Evolutionary conservation across 2,329 filamentous ascomycete species (phyloP).

Genomic region (Fusarium sulawesiense): DNA sequence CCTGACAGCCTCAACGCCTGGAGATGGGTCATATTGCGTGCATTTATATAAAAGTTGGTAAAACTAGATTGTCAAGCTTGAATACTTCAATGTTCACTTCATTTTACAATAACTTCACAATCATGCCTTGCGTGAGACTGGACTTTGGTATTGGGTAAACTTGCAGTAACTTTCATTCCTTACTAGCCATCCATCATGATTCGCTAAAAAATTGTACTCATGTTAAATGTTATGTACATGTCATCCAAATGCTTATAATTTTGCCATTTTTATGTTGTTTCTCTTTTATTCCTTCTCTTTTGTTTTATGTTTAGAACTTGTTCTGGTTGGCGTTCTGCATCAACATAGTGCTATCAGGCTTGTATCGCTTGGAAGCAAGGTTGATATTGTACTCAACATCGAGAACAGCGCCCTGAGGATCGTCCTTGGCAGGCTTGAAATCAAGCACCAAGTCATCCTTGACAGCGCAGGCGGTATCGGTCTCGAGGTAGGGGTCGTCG

Average conservation of each 20-base stretch:
- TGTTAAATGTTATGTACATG: conserved; percentile 15
- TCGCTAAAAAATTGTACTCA: conserved; percentile 20
- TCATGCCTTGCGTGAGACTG: background rate
- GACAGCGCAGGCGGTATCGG: conserved; percentile 62
- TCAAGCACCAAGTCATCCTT: conserved; percentile 64
- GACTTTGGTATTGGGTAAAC: background rate
- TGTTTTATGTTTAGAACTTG: conserved; percentile 36
- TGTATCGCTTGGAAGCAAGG: conserved; percentile 59
- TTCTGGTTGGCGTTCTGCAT: conserved; percentile 47
- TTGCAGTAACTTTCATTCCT: conserved; percentile 6
- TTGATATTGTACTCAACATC: conserved; percentile 58
- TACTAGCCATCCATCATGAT: conserved; percentile 11
- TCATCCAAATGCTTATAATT: background rate
- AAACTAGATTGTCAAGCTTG: background rate
- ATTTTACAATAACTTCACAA: background rate
- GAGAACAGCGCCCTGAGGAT: conserved; percentile 51
- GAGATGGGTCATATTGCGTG: conserved; percentile 2
- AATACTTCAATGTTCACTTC: too few species aligned
- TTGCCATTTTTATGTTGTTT: background rate
- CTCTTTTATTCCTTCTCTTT: background rate
- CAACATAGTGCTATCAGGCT: conserved; percentile 47
- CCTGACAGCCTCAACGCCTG: conserved; percentile 33
- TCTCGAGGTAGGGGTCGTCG: conserved; percentile 70
- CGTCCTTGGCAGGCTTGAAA: conserved; percentile 59
- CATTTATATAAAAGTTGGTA: background rate